Evolutionary conservation across 768 basidiomycete species (phyloP).

Genomic region (Termitomyces sp.): DNA sequence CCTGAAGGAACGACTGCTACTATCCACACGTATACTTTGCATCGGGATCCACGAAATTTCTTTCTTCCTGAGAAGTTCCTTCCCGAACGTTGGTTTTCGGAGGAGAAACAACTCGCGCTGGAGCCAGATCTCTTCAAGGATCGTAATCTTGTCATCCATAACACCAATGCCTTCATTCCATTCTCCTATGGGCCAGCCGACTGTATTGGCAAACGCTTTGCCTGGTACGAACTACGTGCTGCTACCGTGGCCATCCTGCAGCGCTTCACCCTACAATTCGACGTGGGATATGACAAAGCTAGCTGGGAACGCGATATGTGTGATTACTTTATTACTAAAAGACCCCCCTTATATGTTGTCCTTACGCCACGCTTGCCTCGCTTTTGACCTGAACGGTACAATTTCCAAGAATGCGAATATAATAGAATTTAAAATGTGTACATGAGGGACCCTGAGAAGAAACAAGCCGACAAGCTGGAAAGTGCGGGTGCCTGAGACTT

Average conservation of each 20-base stretch:
- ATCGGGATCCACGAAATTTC: slow-evolving; percentile 34
- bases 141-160: slow-evolving; percentile 15
- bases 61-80: slow-evolving; percentile 31
- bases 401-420: too few species aligned
- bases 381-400: too few species aligned
- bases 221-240: slow-evolving; percentile 29
- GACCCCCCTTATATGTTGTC: not conserved
- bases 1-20: slow-evolving; percentile 34
- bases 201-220: slow-evolving; percentile 43
- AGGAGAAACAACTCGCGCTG: slow-evolving; percentile 13
- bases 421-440: too few species aligned
- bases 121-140: slow-evolving; percentile 15
- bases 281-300: slow-evolving; percentile 18
- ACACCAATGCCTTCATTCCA: slow-evolving; percentile 28
- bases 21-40: slow-evolving; percentile 34
- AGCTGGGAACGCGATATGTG: slow-evolving; percentile 24
- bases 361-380: not conserved
- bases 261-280: slow-evolving; percentile 27
- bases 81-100: slow-evolving; percentile 35
- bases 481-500: too few species aligned
- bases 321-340: slow-evolving; percentile 24
- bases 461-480: too few species aligned
- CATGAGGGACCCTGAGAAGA: too few species aligned
- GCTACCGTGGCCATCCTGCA: slow-evolving; percentile 23
- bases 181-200: slow-evolving; percentile 45